Percentiles rank a stretch among this genome's conserved stretches.
These are phyloP conservation scores for Boehmeria nivea DNA, from an alignment of 306 rosid genomes.

Conservation along the genomic window DNA sequence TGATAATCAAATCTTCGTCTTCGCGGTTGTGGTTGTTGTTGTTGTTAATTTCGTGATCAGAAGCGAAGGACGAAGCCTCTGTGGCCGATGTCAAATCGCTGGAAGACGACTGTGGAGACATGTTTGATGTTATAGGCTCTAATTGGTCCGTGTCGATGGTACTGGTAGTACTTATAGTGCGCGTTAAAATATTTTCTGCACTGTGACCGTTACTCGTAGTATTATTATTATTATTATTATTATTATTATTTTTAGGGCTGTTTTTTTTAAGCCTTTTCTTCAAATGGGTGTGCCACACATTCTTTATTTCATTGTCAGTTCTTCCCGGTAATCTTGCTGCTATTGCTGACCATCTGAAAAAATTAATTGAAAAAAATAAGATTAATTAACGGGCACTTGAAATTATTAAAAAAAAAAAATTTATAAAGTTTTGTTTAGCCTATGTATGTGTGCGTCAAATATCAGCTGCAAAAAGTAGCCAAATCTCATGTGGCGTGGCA, in stretches of 20 bases:
- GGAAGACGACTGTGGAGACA: conserved; percentile 29
- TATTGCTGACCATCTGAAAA: conserved; percentile 89
- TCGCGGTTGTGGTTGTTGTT: conserved; percentile 22
- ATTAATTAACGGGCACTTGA: not conserved
- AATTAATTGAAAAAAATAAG: not conserved
- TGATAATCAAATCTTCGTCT: conserved; percentile 7
- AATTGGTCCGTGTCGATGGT: conserved; percentile 40
- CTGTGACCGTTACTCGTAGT: no score
- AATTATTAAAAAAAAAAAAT: not conserved
- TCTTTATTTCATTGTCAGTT: conserved; percentile 89
- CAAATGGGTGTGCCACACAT: conserved; percentile 96
- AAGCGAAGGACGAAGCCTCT: no score
- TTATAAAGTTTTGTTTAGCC: no score
- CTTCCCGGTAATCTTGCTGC: conserved; percentile 88
- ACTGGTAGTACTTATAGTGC: not conserved
- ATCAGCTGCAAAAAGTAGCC: not conserved
- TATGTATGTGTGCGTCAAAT: not conserved
- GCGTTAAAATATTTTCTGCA: no score
- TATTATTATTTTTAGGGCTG: not conserved
- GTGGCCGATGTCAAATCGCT: conserved; percentile 46
- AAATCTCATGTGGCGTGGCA: not conserved
- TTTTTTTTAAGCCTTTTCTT: conserved; percentile 54
- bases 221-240: no score
- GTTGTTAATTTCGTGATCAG: no score
- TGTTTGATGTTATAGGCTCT: conserved; percentile 28